Conservation (phyloP, 2,329 filamentous ascomycete genomes). For the Fusarium sp. region DNA sequence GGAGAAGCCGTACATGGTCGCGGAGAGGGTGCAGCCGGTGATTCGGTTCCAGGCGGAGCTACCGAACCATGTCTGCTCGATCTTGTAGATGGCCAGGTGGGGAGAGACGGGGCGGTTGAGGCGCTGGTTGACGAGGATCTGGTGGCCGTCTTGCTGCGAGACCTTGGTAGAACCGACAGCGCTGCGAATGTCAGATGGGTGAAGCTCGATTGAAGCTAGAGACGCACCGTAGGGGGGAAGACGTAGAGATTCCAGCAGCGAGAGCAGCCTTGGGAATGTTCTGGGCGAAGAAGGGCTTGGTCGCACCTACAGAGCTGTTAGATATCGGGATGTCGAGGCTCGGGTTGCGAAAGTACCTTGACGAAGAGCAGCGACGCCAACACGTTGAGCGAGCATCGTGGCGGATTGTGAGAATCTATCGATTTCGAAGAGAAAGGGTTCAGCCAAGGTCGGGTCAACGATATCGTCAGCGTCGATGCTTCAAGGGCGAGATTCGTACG, state of each 20-base stretch:
- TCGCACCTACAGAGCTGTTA: conserved; percentile 46
- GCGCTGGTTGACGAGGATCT: conserved; percentile 83
- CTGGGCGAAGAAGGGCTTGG: conserved; percentile 57
- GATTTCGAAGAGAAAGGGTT: conserved; percentile 3
- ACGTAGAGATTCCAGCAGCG: conserved; percentile 51
- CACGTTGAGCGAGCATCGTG: conserved; percentile 65
- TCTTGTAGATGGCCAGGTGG: conserved; percentile 85
- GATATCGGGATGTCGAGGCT: conserved; percentile 17
- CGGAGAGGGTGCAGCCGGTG: conserved; percentile 78
- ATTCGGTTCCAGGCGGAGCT: conserved; percentile 80
- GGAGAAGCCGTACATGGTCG: conserved; percentile 80
- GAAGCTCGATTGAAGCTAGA: background rate
- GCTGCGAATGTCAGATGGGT: conserved; percentile 9
- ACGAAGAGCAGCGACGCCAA: conserved; percentile 66
- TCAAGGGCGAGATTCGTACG: conserved; percentile 3
- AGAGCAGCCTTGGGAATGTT: conserved; percentile 57
- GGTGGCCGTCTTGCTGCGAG: conserved; percentile 59
- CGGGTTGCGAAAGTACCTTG: conserved; percentile 54
- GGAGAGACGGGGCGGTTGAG: conserved; percentile 82
- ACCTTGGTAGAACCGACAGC: conserved; percentile 62
- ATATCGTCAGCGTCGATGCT: conserved; percentile 35
- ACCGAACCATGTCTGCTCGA: conserved; percentile 84
- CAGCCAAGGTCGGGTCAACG: conserved; percentile 30
- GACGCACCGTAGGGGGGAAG: conserved; percentile 56
- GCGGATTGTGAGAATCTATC: conserved; percentile 10